These are phyloP conservation scores for Diaporthe nobilis DNA, from an alignment of 2,329 filamentous ascomycete species.

Conservation along the genomic window DNA sequence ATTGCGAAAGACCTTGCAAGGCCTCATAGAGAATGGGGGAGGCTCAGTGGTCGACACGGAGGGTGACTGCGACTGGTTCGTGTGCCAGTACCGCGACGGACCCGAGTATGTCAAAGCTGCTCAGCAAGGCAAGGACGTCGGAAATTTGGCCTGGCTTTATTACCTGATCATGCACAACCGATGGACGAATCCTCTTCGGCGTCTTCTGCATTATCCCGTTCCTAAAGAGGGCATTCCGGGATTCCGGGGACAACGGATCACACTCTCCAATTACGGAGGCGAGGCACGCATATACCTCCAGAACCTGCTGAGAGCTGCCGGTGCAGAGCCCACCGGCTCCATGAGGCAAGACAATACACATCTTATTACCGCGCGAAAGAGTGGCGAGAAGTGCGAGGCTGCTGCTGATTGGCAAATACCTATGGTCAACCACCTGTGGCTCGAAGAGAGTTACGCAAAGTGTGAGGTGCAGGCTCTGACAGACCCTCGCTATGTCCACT, in stretches of 20 bases:
- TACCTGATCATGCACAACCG: slow-evolving; percentile 89
- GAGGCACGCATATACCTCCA: slow-evolving; percentile 95
- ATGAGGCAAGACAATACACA: slow-evolving; percentile 97
- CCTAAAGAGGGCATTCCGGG: slow-evolving; percentile 83
- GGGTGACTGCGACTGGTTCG: slow-evolving; percentile 82
- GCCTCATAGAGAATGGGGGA: slow-evolving; percentile 79
- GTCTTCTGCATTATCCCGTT: slow-evolving; percentile 91
- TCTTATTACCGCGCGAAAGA: slow-evolving; percentile 89
- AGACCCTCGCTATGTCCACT: slow-evolving; percentile 84
- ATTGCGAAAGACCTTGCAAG: slow-evolving; percentile 76
- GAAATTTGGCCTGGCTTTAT: slow-evolving; percentile 94
- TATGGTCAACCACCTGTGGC: slow-evolving; percentile 95
- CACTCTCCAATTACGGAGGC: slow-evolving; percentile 95
- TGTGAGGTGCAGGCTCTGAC: slow-evolving; percentile 83
- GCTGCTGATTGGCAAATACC: slow-evolving; percentile 93
- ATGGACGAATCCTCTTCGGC: slow-evolving; percentile 88
- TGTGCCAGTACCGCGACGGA: slow-evolving; percentile 90
- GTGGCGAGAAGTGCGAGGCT: slow-evolving; percentile 93
- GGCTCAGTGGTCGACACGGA: slow-evolving; percentile 77
- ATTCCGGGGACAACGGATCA: slow-evolving; percentile 83
- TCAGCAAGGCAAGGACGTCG: slow-evolving; percentile 84
- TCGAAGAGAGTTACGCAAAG: slow-evolving; percentile 96
- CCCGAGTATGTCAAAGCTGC: slow-evolving; percentile 83
- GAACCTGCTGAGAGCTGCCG: slow-evolving; percentile 87
- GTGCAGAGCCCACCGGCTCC: slow-evolving; percentile 92